A percentile compares a stretch with the other conserved stretches of the same genome.
phyloP scores from a whole-genome alignment of 495 filamentous ascomycete genomes.

The Daldinia childiae region DNA sequence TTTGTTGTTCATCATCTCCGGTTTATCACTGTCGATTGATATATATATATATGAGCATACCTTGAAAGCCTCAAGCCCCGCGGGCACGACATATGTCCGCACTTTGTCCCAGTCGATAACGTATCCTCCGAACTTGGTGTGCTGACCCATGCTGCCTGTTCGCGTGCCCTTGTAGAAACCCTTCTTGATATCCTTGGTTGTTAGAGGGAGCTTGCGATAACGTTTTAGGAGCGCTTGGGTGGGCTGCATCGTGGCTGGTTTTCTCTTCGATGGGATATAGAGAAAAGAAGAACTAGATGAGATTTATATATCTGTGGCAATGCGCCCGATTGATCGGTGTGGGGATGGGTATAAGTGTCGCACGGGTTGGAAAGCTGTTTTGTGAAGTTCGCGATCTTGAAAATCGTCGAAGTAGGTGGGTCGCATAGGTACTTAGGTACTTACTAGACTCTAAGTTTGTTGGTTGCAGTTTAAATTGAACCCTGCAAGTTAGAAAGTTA shows the following conservation, averaged over 20 bases:
- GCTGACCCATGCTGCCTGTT: conserved; percentile 83
- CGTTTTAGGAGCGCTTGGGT: conserved; percentile 72
- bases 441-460: not conserved
- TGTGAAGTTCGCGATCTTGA: conserved; percentile 29
- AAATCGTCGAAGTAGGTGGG: conserved; percentile 32
- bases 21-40: no score
- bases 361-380: not conserved
- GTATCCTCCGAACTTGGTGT: conserved; percentile 87
- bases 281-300: no score
- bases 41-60: conserved; percentile 53
- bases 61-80: conserved; percentile 72
- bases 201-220: conserved; percentile 74
- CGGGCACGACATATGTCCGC: conserved; percentile 86
- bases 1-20: no score
- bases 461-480: not conserved
- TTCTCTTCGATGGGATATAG: not conserved
- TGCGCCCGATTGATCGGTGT: conserved; percentile 3
- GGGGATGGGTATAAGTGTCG: not conserved
- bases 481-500: conserved; percentile 4
- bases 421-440: conserved; percentile 1
- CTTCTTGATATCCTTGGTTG: conserved; percentile 90
- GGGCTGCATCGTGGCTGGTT: conserved; percentile 65
- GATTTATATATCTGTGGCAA: not conserved
- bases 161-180: conserved; percentile 97
- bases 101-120: conserved; percentile 85